Conservation (phyloP, 768 basidiomycete genomes). For the Porpolomopsis calyptriformis region DNA sequence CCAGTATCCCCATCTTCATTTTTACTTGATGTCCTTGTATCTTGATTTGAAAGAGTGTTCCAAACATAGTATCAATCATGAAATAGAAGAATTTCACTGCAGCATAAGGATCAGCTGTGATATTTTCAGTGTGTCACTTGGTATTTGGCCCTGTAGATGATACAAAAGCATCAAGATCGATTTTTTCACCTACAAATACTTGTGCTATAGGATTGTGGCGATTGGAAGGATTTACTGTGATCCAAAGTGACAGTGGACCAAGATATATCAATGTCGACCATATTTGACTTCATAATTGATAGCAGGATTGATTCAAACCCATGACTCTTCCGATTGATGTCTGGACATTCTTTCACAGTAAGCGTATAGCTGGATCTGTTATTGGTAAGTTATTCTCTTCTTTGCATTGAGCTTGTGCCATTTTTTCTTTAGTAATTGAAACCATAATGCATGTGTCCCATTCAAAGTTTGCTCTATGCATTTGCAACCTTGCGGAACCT, state of each 20-base stretch:
- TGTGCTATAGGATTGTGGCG: constrained; percentile 34
- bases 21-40: constrained; percentile 8
- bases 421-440: not conserved
- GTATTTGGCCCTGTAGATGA: constrained; percentile 16
- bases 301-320: constrained; percentile 25
- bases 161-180: constrained; percentile 32
- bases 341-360: constrained; percentile 17
- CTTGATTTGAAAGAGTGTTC: constrained; percentile 23
- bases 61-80: constrained; percentile 22
- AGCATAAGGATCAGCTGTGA: constrained; percentile 31
- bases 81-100: constrained; percentile 33
- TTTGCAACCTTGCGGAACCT: not conserved
- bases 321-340: constrained; percentile 15
- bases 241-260: constrained; percentile 29
- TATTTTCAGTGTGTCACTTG: constrained; percentile 13
- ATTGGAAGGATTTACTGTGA: constrained; percentile 34
- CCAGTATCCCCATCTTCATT: constrained; percentile 24
- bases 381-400: constrained; percentile 16
- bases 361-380: constrained; percentile 17
- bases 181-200: constrained; percentile 30
- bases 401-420: constrained; percentile 13
- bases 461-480: not conserved
- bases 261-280: constrained; percentile 24
- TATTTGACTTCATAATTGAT: constrained; percentile 20
- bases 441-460: not conserved